phyloP scores from a whole-genome alignment of 2,329 filamentous ascomycete species.

The Beauveria asiatica region DNA sequence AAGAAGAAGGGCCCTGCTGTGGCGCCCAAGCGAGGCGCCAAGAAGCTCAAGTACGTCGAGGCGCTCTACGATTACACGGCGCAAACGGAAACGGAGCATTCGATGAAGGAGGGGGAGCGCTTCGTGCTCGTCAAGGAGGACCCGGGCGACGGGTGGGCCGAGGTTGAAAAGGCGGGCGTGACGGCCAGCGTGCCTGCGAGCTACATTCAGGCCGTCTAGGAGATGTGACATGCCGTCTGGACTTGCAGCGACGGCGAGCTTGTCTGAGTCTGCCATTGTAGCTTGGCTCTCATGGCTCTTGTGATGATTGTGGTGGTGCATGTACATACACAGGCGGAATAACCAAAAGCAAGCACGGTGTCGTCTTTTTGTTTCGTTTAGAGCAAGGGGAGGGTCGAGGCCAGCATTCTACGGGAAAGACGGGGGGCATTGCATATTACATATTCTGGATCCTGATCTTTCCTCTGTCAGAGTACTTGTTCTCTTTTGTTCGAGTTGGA shows the following conservation, averaged over 20 bases:
- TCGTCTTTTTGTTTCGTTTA: background rate
- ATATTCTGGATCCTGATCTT: background rate
- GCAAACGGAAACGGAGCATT: constrained; percentile 77
- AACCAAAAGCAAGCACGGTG: background rate
- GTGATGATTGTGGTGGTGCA: background rate
- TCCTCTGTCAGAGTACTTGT: background rate
- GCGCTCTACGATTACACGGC: constrained; percentile 89
- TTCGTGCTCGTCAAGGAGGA: constrained; percentile 87
- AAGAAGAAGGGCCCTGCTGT: constrained; percentile 92
- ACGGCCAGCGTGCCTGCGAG: constrained; percentile 88
- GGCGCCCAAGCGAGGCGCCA: constrained; percentile 80
- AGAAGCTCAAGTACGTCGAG: constrained; percentile 89
- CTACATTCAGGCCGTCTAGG: constrained; percentile 71
- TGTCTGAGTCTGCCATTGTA: constrained; percentile 1
- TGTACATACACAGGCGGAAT: background rate
- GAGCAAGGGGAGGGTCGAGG: background rate
- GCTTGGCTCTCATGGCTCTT: background rate
- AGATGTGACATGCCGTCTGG: background rate
- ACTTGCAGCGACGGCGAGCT: background rate
- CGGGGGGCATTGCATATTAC: constrained; percentile 1
- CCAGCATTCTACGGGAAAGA: background rate
- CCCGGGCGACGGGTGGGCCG: constrained; percentile 88
- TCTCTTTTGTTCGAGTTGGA: background rate
- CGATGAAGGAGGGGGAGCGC: constrained; percentile 81
- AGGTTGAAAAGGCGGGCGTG: constrained; percentile 84